Conservation (phyloP, 148 eudicot species). For the Gaultheria prostrata region DNA sequence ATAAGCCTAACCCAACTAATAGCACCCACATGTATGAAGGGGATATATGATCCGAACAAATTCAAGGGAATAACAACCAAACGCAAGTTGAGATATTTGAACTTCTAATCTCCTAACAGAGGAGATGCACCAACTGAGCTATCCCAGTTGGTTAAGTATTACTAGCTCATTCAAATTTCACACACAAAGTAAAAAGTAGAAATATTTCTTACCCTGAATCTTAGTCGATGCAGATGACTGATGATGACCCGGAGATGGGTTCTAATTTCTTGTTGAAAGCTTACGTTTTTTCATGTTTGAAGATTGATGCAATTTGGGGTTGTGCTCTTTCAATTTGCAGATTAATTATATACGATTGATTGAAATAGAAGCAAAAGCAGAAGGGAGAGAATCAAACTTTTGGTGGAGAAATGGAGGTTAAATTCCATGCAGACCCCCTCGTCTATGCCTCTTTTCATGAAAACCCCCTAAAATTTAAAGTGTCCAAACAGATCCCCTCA, state of each 20-base stretch:
- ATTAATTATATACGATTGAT: too few species aligned
- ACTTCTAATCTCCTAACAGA: neutral
- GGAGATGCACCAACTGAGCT: too few species aligned
- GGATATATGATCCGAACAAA: too few species aligned
- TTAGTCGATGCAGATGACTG: neutral
- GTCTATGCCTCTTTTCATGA: too few species aligned
- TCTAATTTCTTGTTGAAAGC: neutral
- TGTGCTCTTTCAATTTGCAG: neutral
- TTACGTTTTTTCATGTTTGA: neutral
- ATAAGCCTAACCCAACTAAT: neutral
- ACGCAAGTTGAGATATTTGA: neutral
- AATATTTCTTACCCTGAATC: neutral
- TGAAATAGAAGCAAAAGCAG: too few species aligned
- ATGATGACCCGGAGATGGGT: neutral
- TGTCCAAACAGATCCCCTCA: too few species aligned
- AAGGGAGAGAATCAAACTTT: too few species aligned
- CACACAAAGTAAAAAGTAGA: neutral
- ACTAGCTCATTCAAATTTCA: neutral
- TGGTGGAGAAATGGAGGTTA: too few species aligned
- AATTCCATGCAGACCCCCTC: too few species aligned
- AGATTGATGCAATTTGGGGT: neutral
- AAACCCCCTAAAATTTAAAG: too few species aligned
- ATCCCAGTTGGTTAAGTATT: too few species aligned
- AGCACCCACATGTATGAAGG: neutral
- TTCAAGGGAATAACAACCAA: neutral